These are phyloP conservation scores for Cytospora chrysosperma DNA, from an alignment of 2,329 filamentous ascomycete species.

Conservation along the genomic window DNA sequence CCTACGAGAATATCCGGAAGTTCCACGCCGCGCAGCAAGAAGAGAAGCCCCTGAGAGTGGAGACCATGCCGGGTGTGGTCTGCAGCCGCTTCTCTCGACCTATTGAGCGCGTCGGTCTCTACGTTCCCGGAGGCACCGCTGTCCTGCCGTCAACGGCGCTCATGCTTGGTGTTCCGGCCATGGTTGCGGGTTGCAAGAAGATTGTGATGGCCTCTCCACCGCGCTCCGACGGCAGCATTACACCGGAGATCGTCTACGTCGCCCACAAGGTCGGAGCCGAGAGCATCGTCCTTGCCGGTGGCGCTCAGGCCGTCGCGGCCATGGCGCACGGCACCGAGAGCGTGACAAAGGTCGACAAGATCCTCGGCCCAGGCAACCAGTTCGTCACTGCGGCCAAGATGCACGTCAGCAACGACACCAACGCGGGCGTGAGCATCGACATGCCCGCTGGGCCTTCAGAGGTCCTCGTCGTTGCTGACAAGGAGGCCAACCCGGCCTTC, in stretches of 20 bases:
- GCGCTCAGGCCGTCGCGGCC: slow-evolving; percentile 91
- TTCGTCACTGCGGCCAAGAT: slow-evolving; percentile 99
- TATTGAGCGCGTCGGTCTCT: slow-evolving; percentile 94
- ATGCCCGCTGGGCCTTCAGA: slow-evolving; percentile 98
- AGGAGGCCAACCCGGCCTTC: slow-evolving; percentile 84
- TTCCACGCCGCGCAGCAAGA: slow-evolving; percentile 94
- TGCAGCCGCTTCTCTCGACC: slow-evolving; percentile 91
- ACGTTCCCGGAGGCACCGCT: slow-evolving; percentile 93
- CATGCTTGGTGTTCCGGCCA: slow-evolving; percentile 96
- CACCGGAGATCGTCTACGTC: slow-evolving; percentile 95
- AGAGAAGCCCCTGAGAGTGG: slow-evolving; percentile 76
- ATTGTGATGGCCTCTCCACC: slow-evolving; percentile 93
- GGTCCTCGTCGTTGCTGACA: slow-evolving; percentile 92
- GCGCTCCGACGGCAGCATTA: slow-evolving; percentile 82
- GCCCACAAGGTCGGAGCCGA: slow-evolving; percentile 96
- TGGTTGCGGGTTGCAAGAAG: slow-evolving; percentile 94
- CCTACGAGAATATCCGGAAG: slow-evolving; percentile 88
- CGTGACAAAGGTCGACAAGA: slow-evolving; percentile 97
- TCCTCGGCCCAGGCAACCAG: slow-evolving; percentile 94
- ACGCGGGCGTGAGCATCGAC: slow-evolving; percentile 91
- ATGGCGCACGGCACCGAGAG: slow-evolving; percentile 97
- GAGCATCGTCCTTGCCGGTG: slow-evolving; percentile 92
- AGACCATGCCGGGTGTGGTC: slow-evolving; percentile 96
- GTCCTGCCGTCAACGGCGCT: slow-evolving; percentile 96
- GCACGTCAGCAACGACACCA: slow-evolving; percentile 96